Base-by-base conservation (phyloP, 176 grass and related monocot species). In the Oryza rufipogon region DNA sequence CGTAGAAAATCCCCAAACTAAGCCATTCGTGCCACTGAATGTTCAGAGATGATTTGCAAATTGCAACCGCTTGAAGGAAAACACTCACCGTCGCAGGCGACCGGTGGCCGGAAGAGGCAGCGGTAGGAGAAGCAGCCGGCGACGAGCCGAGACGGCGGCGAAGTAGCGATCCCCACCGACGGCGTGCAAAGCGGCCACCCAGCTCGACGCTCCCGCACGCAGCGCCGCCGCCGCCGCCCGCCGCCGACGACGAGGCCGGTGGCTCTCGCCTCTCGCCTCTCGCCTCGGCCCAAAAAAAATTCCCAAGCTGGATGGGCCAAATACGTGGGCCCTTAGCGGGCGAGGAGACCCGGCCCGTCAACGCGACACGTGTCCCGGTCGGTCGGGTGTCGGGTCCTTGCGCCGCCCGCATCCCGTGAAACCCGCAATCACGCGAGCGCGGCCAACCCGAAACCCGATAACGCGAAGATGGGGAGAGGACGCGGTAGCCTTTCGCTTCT, bases 381-480 rank as follows among this genome's bases (percentile, higher is more conserved):
- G 19, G 19, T 58, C 54, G 54, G 17, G 15, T 1, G 1, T 58
- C 46, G 66, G 20, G 1, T 71, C 67, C 45, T 68, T 68, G 19
- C 26, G 30, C 25, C 1, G 16, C 23, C 51, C 66, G 30, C 68
- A 41, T 48, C 11, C 61, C 72, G 28, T 17, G 41, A 12, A 12
- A 11, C 61, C 61, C 7, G 71, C 38, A 39, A 12, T 64, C 6
- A 7, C 16, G 52, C 15, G 33, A 28, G 5, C 80, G 52, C 17
- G 13, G 20, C 32, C 14, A 30, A 34, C 48, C 68, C 68, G 0
- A 52, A 26, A 46, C 45, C 81, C 72, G 63, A 28, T 76, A 76
- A 10, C 30, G 30, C 66, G 23, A 22, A 67, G 81, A 75, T 75
- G 81, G 66, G 81, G 58, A 9, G 80, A 4, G 7, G 17, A 17